phyloP scores from a whole-genome alignment of 2,329 filamentous ascomycete genomes.

The Talaromyces sp. region DNA sequence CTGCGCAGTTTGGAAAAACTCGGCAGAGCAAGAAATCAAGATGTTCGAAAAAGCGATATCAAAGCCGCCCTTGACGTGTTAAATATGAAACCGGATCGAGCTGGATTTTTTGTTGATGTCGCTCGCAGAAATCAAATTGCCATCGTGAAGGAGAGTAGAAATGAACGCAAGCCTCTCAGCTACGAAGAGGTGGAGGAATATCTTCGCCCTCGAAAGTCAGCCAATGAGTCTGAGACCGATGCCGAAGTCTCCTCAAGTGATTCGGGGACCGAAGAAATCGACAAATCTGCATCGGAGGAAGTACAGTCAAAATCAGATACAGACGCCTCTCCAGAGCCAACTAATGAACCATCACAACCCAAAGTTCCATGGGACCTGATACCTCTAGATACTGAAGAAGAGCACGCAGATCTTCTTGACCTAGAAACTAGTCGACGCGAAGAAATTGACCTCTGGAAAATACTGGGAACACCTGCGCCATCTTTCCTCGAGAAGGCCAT shows the following conservation, averaged over 20 bases:
- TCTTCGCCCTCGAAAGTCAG: conserved; percentile 9
- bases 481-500: conserved; percentile 15
- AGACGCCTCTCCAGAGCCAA: too few species aligned
- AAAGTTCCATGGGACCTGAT: conserved; percentile 13
- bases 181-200: conserved; percentile 39
- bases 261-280: conserved; percentile 8
- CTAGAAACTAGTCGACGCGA: conserved; percentile 46
- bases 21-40: conserved; percentile 32
- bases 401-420: conserved; percentile 54
- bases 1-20: conserved; percentile 54
- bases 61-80: conserved; percentile 58
- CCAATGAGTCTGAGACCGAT: conserved; percentile 16
- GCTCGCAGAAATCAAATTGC: conserved; percentile 57
- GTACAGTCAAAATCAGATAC: background rate
- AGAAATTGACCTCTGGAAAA: conserved; percentile 49
- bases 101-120: conserved; percentile 55
- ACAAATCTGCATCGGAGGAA: background rate
- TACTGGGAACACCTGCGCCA: conserved; percentile 39
- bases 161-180: conserved; percentile 23
- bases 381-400: conserved; percentile 41
- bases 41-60: conserved; percentile 55
- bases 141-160: conserved; percentile 46
- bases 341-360: background rate
- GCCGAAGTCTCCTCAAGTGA: conserved; percentile 5
- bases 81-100: conserved; percentile 50